These are phyloP conservation scores for Symbiodinium pilosum DNA, from an alignment of 73 alveolate genomes.

Conservation along the genomic window DNA sequence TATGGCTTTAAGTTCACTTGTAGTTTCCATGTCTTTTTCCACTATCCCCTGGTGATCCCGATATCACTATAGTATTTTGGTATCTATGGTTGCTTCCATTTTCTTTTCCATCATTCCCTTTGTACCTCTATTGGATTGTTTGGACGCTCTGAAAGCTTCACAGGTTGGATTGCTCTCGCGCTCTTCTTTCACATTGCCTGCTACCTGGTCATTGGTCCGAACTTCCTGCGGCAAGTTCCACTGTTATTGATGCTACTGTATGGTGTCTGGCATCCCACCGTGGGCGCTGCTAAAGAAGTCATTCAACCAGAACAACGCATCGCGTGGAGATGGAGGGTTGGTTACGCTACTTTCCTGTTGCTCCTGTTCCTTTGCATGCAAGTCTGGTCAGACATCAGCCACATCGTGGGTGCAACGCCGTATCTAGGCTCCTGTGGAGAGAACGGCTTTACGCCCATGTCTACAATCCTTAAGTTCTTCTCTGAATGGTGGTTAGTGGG, in stretches of 20 bases:
- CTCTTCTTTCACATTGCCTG: not conserved
- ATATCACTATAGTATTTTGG: too few species aligned
- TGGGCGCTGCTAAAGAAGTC: not conserved
- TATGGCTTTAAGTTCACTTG: too few species aligned
- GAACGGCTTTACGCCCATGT: too few species aligned
- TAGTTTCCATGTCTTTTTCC: too few species aligned
- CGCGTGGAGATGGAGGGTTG: not conserved
- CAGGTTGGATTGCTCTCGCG: not conserved
- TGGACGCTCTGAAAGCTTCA: too few species aligned
- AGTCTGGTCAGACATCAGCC: not conserved
- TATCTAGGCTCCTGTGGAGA: too few species aligned
- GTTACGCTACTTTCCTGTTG: not conserved
- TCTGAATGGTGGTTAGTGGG: too few species aligned
- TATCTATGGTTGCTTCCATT: too few species aligned
- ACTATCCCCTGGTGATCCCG: too few species aligned
- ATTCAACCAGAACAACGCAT: not conserved
- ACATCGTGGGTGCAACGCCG: not conserved
- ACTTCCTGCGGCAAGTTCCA: not conserved
- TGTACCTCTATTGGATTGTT: too few species aligned
- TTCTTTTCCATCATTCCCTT: too few species aligned
- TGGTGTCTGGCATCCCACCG: not conserved
- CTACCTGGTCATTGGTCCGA: not conserved
- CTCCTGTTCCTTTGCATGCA: not conserved
- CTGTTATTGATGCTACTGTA: not conserved
- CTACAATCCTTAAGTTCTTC: too few species aligned